phyloP scores from a whole-genome alignment of 2,329 filamentous ascomycete species.

The Colletotrichum chrysophilum region DNA sequence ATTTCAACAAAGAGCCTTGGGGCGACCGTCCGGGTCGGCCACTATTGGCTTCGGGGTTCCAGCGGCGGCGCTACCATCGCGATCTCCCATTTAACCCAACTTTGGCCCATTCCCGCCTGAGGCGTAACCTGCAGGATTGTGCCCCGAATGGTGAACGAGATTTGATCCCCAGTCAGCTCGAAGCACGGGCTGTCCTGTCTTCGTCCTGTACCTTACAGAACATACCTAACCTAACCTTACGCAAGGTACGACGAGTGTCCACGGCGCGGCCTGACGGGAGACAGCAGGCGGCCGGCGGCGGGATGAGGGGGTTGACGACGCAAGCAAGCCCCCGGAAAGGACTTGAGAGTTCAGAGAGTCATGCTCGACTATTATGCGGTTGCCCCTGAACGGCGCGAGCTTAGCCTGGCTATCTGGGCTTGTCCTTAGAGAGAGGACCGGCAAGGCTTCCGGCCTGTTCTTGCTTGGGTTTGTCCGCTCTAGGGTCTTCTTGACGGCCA shows the following conservation, averaged over 20 bases:
- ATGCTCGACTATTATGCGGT: not conserved
- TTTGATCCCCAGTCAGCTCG: not conserved
- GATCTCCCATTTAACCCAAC: not conserved
- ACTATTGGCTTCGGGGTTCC: slow-evolving; percentile 17
- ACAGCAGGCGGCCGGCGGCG: not conserved
- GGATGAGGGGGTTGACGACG: not conserved
- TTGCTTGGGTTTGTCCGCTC: not conserved
- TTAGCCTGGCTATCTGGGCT: not conserved
- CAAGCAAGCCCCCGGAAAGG: not conserved
- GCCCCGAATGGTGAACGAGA: not conserved
- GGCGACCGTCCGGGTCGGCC: slow-evolving; percentile 4
- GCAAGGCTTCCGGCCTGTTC: not conserved
- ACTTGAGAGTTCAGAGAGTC: not conserved
- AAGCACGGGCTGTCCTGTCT: not conserved
- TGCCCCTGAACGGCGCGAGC: slow-evolving; percentile 10
- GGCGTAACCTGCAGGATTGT: not conserved
- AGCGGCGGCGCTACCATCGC: slow-evolving; percentile 17
- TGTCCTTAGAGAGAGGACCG: not conserved
- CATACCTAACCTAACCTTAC: not conserved
- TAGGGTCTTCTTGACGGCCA: not conserved
- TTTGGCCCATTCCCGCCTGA: slow-evolving; percentile 5
- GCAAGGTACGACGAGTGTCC: not conserved
- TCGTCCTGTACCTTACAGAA: not conserved
- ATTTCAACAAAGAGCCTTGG: slow-evolving; percentile 18
- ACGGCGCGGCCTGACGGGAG: not conserved